Conservation (phyloP, 176 grass and related monocot genomes). For the Aegilops longissima region DNA sequence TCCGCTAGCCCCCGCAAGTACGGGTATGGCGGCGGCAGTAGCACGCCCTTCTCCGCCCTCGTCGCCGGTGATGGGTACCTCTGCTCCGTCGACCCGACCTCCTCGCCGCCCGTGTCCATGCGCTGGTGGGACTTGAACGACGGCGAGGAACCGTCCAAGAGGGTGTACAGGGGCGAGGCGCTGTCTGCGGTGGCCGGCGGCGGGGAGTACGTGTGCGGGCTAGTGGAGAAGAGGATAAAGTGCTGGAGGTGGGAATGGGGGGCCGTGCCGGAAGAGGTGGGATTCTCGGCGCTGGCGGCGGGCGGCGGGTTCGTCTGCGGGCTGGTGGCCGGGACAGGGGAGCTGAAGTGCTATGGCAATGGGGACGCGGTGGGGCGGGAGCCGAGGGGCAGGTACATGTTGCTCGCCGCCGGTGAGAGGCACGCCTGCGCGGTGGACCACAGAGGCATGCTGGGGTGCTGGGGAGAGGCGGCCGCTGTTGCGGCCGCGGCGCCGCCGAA, state of each 20-base stretch:
- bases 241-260: slow-evolving; percentile 73
- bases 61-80: slow-evolving; percentile 85
- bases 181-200: slow-evolving; percentile 68
- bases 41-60: slow-evolving; percentile 49
- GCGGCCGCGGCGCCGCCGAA: not conserved
- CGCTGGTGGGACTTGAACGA: slow-evolving; percentile 68
- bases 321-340: slow-evolving; percentile 27
- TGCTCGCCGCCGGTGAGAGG: slow-evolving; percentile 57
- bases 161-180: slow-evolving; percentile 59
- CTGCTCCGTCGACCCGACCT: slow-evolving; percentile 39
- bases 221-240: slow-evolving; percentile 34
- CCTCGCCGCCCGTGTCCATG: slow-evolving; percentile 40
- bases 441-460: slow-evolving; percentile 38
- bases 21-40: slow-evolving; percentile 26
- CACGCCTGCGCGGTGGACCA: slow-evolving; percentile 69
- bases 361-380: slow-evolving; percentile 15
- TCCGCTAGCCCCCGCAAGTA: slow-evolving; percentile 22
- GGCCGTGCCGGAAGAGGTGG: not conserved
- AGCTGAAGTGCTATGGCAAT: slow-evolving; percentile 56
- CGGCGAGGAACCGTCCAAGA: slow-evolving; percentile 29
- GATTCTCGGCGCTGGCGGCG: slow-evolving; percentile 56
- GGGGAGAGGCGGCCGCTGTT: slow-evolving; percentile 53
- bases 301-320: slow-evolving; percentile 83
- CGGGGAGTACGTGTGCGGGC: slow-evolving; percentile 59
- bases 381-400: slow-evolving; percentile 45